phyloP scores from a whole-genome alignment of 306 rosid genomes.

The Rubus parviflorus region DNA sequence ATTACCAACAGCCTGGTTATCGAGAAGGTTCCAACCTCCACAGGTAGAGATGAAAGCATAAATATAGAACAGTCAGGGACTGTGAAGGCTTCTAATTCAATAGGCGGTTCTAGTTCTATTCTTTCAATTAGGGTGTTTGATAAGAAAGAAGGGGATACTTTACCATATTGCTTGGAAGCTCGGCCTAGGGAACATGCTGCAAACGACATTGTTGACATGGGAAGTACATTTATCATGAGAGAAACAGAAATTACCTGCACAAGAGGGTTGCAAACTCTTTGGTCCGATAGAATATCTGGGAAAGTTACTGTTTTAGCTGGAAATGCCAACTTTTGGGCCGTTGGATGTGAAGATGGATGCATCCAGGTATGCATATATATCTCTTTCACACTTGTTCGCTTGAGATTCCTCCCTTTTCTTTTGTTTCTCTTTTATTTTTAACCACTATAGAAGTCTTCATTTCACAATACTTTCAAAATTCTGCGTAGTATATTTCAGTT shows the following conservation, averaged over 20 bases:
- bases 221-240: conserved; percentile 63
- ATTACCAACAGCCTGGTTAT: conserved; percentile 78
- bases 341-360: conserved; percentile 98
- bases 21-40: conserved; percentile 71
- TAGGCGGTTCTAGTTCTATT: conserved; percentile 50
- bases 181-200: conserved; percentile 70
- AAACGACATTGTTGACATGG: conserved; percentile 69
- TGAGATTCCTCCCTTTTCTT: conserved; percentile 8
- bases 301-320: conserved; percentile 96
- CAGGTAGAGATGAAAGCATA: conserved; percentile 55
- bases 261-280: conserved; percentile 60
- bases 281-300: conserved; percentile 93
- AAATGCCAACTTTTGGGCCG: conserved; percentile 90
- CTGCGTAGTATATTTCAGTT: background rate
- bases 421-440: background rate
- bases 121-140: conserved; percentile 82
- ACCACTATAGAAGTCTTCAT: background rate
- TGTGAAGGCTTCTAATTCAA: conserved; percentile 50
- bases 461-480: background rate
- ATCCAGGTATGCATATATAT: conserved; percentile 55
- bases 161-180: conserved; percentile 84
- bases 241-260: conserved; percentile 87
- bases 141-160: conserved; percentile 61
- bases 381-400: conserved; percentile 3
- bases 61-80: conserved; percentile 63